Evolutionary conservation across 208 protist genomes (phyloP), one percentile per base, ranked within the genome.

Genomic region (Crithidia expoeki): DNA sequence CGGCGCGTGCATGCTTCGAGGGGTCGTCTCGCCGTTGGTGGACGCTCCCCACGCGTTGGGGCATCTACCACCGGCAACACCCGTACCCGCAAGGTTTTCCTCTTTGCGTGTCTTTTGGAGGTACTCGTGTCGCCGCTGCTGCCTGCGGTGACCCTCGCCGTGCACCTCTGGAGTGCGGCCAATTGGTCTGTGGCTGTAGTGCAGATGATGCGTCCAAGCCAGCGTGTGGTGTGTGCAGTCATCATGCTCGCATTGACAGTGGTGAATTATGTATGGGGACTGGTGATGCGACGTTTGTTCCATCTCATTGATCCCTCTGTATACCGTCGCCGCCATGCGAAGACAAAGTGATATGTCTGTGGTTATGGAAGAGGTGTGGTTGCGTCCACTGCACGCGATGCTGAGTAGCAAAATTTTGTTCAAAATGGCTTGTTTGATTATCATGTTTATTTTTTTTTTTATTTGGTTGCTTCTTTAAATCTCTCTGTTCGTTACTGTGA

Each of bases 321-420:
- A 19, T 61, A 66, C 28, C 71, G 71, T 4, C 71, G 62, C 28
- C 71, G 28, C 17, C 34, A 70, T 21, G 71, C 71, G n/a, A 76
- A 76, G 46, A 65, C 38, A 14, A 76, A 76, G 38, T 76, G 40
- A 60, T n/a, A n/a, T n/a, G n/a, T n/a, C n/a, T n/a, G n/a, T n/a
- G 34, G 25, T n/a, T 1, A 27, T 2, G 36, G n/a, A 30, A 33
- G 28, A 33, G 1, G 23, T 14, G 49, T 25, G 49, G 5, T 14
- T 53, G 49, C 23, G 49, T 49, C n/a, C n/a, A n/a, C n/a, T n/a
- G n/a, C n/a, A n/a, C n/a, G n/a, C n/a, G n/a, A n/a, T n/a, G n/a
- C n/a, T n/a, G n/a, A n/a, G n/a, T n/a, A n/a, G n/a, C n/a, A n/a
- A n/a, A n/a, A n/a, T n/a, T n/a, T n/a, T n/a, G n/a, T n/a, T n/a